These are phyloP conservation scores for Neophaeococcomyces aloes DNA, from an alignment of 2,329 filamentous ascomycete genomes.

Conservation along the genomic window DNA sequence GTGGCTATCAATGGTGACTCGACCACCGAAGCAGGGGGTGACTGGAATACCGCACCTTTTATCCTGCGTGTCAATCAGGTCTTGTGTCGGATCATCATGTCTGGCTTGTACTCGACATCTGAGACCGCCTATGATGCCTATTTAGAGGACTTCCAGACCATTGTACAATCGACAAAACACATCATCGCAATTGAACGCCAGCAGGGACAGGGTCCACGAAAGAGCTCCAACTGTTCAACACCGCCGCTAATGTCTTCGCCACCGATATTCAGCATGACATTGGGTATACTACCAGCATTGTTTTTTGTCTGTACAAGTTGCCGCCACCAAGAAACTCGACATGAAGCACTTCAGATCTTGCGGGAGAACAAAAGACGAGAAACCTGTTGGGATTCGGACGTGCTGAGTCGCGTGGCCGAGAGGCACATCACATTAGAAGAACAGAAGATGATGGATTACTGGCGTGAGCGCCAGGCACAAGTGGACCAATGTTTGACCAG, in stretches of 20 bases:
- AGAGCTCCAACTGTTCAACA: neutral
- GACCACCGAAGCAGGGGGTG: neutral
- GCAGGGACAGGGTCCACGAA: neutral
- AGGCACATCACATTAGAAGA: slow-evolving; percentile 10
- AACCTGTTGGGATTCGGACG: slow-evolving; percentile 52
- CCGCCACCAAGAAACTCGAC: slow-evolving; percentile 45
- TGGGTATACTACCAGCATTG: slow-evolving; percentile 55
- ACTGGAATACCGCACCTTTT: neutral
- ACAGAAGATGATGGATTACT: neutral
- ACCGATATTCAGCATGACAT: slow-evolving; percentile 47
- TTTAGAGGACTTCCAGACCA: slow-evolving; percentile 8
- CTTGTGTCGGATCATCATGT: slow-evolving; percentile 4
- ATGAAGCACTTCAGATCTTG: slow-evolving; percentile 52
- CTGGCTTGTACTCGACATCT: slow-evolving; percentile 7
- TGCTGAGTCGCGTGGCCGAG: slow-evolving; percentile 10
- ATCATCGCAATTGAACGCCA: slow-evolving; percentile 9
- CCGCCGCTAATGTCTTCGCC: neutral
- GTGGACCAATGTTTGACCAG: too few species aligned
- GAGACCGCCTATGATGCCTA: slow-evolving; percentile 8
- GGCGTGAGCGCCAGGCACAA: neutral
- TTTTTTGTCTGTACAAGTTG: slow-evolving; percentile 59
- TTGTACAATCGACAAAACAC: slow-evolving; percentile 9
- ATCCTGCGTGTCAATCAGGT: neutral
- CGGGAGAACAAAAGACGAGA: slow-evolving; percentile 51
- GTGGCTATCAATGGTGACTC: neutral